A percentile compares a stretch with the other conserved stretches of the same genome.
Conservation (phyloP, 108 stramenopile species). For the Cyclotella atomus region DNA sequence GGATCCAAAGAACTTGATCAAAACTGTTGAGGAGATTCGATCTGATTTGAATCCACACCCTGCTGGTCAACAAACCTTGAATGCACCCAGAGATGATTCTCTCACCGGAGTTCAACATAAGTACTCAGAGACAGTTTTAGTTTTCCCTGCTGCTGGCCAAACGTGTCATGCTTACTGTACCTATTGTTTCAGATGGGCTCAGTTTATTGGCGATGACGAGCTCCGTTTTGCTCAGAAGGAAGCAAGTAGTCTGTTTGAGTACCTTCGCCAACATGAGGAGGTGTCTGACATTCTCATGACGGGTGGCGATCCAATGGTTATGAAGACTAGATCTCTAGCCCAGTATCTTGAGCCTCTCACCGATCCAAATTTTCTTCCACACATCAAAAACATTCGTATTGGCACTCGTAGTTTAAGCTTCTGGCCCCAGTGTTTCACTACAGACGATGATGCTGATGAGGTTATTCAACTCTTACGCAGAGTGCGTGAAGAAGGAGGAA, state of each 20-base stretch:
- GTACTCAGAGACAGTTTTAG: constrained; percentile 64
- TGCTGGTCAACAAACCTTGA: constrained; percentile 67
- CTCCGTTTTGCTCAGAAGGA: constrained; percentile 71
- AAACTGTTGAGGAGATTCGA: constrained; percentile 52
- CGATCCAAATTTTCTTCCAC: constrained; percentile 55
- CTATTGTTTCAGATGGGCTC: constrained; percentile 71
- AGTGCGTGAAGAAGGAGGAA: constrained; percentile 52
- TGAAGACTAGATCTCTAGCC: constrained; percentile 53
- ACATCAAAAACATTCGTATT: constrained; percentile 68
- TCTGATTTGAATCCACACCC: constrained; percentile 66
- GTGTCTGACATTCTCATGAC: constrained; percentile 70
- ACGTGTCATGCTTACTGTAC: constrained; percentile 71
- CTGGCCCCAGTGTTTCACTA: constrained; percentile 70
- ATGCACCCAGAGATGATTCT: constrained; percentile 50
- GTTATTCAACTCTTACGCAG: constrained; percentile 52
- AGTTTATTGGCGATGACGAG: constrained; percentile 62
- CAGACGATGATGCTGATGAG: constrained; percentile 66
- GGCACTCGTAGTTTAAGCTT: constrained; percentile 63
- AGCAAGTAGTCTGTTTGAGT: constrained; percentile 51
- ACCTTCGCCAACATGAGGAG: constrained; percentile 51
- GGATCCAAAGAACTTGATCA: constrained; percentile 42
- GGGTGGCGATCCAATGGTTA: constrained; percentile 71
- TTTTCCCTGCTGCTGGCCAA: constrained; percentile 66
- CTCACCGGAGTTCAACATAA: constrained; percentile 70
- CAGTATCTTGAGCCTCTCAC: constrained; percentile 63